A percentile compares a stretch with the other conserved stretches of the same genome.
phyloP scores from a whole-genome alignment of 805 yeast species.

The Wickerhamomyces bovis region DNA sequence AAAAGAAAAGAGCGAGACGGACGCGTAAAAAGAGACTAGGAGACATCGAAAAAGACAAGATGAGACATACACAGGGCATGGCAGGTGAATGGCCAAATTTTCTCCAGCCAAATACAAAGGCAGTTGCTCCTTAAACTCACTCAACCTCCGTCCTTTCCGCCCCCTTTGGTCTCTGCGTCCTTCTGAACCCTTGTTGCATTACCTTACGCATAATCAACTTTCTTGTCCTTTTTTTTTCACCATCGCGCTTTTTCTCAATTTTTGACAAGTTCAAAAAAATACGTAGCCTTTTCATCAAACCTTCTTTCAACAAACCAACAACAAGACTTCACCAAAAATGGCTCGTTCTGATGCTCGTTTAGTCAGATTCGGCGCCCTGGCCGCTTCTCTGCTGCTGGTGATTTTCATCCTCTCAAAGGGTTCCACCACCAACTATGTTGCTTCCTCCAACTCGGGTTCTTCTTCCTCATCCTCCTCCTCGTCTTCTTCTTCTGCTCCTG shows the following conservation, averaged over 20 bases:
- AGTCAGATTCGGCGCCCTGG: slow-evolving; percentile 22
- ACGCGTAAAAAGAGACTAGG: no score
- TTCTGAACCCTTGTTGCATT: background rate
- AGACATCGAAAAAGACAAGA: no score
- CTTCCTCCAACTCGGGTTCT: slow-evolving; percentile 5
- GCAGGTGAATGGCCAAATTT: no score
- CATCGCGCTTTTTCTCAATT: background rate
- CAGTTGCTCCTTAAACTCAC: no score
- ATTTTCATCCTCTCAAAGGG: slow-evolving; percentile 24
- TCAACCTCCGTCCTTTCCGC: background rate
- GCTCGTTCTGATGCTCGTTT: slow-evolving; percentile 26
- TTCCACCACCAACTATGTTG: slow-evolving; percentile 21
- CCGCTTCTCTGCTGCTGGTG: slow-evolving; percentile 20
- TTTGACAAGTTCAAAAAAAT: background rate
- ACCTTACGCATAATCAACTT: no score
- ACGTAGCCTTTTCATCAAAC: background rate
- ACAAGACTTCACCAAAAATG: slow-evolving; percentile 9
- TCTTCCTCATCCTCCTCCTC: slow-evolving; percentile 6
- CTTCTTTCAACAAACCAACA: background rate
- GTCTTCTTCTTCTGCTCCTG: slow-evolving; percentile 2
- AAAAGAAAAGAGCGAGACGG: no score
- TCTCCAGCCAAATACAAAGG: no score
- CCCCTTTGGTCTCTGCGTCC: background rate
- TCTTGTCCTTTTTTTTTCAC: background rate
- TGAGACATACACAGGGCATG: no score